Evolutionary conservation across 495 filamentous ascomycete genomes (phyloP), one percentile per base, ranked within the genome.

Genomic region (Aspergillus bertholletiae): DNA sequence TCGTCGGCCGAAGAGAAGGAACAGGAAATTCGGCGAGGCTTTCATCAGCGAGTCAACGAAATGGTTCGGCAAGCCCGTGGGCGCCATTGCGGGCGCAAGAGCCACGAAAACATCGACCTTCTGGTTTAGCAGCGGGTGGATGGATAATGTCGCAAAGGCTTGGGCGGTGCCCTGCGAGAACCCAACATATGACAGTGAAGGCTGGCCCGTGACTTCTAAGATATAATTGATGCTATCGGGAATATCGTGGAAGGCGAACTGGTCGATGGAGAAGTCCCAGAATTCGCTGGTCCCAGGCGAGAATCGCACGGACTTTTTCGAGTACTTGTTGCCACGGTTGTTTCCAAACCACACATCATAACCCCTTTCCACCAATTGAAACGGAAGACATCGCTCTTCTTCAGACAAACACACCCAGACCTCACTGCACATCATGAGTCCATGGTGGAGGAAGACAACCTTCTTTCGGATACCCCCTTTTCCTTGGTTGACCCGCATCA

Each of bases 291-390:
- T 85, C 7, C 82, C 83, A 0, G 94, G 92, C 6, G 91, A 84
- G 49, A 74, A 79, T 35, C 83, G 75, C 32, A 88, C 79, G 0
- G 84, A 93, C 68, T 97, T 98, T 69, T 97, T 98, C 26, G 90
- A 94, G 69, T 98, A 98, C 63, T 98, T 98, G 76, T 98, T 98
- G 21, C 94, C 94, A 7, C 94, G 83, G 63, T 98, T 98, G 61
- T 98, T 98, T 17, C 94, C 94, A 51, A 97, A 75, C 94, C 94
- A 98, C 57, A 97, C 92, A 79, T 98, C 94, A 61, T 94, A 97
- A 8, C 94, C 94, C 64, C 80, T 82, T 65, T 97, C 92, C 0
- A 96, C 92, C 40, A 98, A 75, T 54, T 86, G 80, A 69, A 98
- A 98, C 0, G 94, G 91, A 12, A 98, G 75, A 56, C 84, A 89